Percentiles rank a stretch among this genome's conserved stretches.
These are phyloP conservation scores for Schwanniomyces vanrijiae DNA, from an alignment of 805 yeast species.

Conservation along the genomic window DNA sequence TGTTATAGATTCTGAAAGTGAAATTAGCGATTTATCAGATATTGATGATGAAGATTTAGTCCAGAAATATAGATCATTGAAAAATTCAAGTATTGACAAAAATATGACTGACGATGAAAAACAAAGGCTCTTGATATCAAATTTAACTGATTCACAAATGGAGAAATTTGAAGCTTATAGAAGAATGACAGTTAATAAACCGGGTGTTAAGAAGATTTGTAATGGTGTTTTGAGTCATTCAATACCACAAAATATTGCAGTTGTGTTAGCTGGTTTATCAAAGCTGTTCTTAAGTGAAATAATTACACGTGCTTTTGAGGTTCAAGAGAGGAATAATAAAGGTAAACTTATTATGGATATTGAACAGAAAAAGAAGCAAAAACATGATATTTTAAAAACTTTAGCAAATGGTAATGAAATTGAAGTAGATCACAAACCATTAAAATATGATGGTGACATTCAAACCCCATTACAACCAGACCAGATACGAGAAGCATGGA, in stretches of 20 bases:
- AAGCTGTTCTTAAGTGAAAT: slow-evolving; percentile 90
- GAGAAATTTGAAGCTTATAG: slow-evolving; percentile 84
- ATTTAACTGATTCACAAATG: slow-evolving; percentile 80
- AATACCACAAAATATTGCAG: slow-evolving; percentile 75
- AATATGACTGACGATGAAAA: slow-evolving; percentile 51
- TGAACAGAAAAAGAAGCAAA: slow-evolving; percentile 40
- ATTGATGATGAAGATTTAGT: slow-evolving; percentile 35
- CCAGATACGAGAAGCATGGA: slow-evolving; percentile 87
- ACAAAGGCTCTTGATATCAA: slow-evolving; percentile 62
- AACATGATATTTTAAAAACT: slow-evolving; percentile 32
- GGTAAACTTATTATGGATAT: slow-evolving; percentile 35
- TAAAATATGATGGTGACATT: slow-evolving; percentile 39
- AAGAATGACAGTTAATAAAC: slow-evolving; percentile 60
- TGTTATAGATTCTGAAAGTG: slow-evolving; percentile 17
- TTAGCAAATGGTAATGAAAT: slow-evolving; percentile 38
- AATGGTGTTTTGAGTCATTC: slow-evolving; percentile 77
- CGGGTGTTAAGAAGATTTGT: slow-evolving; percentile 78
- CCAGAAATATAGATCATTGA: slow-evolving; percentile 26
- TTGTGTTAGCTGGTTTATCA: slow-evolving; percentile 81
- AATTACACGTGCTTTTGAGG: slow-evolving; percentile 75
- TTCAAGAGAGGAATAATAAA: slow-evolving; percentile 58
- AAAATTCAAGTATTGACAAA: slow-evolving; percentile 28
- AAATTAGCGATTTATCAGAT: slow-evolving; percentile 29
- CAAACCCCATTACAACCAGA: slow-evolving; percentile 73
- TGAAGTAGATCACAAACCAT: slow-evolving; percentile 25